Base-by-base conservation (phyloP, 331 rosid species). In the Cydonia oblonga region DNA sequence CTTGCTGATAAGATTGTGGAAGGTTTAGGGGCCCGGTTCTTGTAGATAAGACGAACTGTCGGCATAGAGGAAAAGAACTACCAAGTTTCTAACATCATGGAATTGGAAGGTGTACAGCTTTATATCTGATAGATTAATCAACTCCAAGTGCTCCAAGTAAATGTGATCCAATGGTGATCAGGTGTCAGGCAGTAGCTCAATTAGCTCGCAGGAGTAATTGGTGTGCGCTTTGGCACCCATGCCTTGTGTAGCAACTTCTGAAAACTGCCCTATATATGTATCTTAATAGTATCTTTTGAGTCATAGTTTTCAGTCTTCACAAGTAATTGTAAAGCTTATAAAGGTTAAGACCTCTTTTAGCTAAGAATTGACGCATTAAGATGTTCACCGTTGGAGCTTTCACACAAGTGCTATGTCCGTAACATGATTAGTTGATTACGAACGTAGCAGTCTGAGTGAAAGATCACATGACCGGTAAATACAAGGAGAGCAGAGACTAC, bases 81-180 rank as follows among this genome's bases (percentile, higher is more conserved):
- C 57, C 66, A 51, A 78, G 70, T 82, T 73, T 76, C 73, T 81
- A 62, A 75, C 81, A 56, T 28, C 64, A 73, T 78, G 80, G 63
- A 65, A 76, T 68, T 71, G 75, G 64, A 70, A 73, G 74, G 86
- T 84, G 84, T 85, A 87, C 82, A 87, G 92, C 58, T 60, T 71
- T 54, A 80, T 66, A 52, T 71, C 73, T 53, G 54, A 52, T 59
- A 70, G 70, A 51, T 75, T 66, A n/a, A n/a, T n/a, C n/a, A n/a
- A n/a, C n/a, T n/a, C n/a, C 59, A 81, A 61, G 70, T 20, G 35
- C 57, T 26, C 32, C 20, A 70, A 75, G 75, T 23, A 33, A 16
- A 35, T 52, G 54, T 59, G 42, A 61, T 69, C 64, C 23, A 64
- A 40, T 40, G 25, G 72, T 68, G 23, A 40, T 71, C 35, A 72